phyloP scores from a whole-genome alignment of 2,329 filamentous ascomycete species.

The Triangularia verruculosa region DNA sequence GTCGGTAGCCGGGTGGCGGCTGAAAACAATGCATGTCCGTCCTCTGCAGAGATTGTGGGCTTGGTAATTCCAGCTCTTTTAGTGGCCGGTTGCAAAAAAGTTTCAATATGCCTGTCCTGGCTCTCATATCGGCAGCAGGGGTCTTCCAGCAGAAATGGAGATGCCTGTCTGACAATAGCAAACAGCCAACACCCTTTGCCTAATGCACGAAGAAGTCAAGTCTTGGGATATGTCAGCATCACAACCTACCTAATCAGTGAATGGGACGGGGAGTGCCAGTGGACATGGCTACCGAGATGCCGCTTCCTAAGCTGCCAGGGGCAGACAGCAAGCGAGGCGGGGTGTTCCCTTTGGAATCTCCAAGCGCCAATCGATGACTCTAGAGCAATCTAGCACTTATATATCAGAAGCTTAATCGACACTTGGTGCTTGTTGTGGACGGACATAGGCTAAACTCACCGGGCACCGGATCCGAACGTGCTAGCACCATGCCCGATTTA shows the following conservation, averaged over 20 bases:
- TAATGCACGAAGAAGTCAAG: no score
- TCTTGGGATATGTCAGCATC: no score
- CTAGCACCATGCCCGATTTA: not conserved
- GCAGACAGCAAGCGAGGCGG: not conserved
- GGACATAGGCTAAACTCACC: conserved; percentile 19
- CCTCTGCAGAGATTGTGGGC: not conserved
- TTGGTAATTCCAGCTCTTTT: conserved; percentile 8
- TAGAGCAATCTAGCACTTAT: not conserved
- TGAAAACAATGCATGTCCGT: conserved; percentile 10
- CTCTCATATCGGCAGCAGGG: not conserved
- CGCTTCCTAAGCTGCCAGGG: not conserved
- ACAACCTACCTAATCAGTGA: not conserved
- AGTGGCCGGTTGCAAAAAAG: conserved; percentile 1
- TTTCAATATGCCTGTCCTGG: not conserved
- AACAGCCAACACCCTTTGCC: not conserved
- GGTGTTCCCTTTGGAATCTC: not conserved
- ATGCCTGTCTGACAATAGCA: not conserved
- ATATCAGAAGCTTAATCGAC: conserved; percentile 14
- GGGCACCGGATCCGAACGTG: not conserved
- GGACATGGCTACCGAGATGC: not conserved
- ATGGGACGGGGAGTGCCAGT: not conserved
- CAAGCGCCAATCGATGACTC: not conserved
- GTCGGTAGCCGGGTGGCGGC: conserved; percentile 19
- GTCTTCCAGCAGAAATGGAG: not conserved
- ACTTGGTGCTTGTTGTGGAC: not conserved